Conservation (phyloP, 2,329 filamentous ascomycete genomes). For the Beauveria asiatica region DNA sequence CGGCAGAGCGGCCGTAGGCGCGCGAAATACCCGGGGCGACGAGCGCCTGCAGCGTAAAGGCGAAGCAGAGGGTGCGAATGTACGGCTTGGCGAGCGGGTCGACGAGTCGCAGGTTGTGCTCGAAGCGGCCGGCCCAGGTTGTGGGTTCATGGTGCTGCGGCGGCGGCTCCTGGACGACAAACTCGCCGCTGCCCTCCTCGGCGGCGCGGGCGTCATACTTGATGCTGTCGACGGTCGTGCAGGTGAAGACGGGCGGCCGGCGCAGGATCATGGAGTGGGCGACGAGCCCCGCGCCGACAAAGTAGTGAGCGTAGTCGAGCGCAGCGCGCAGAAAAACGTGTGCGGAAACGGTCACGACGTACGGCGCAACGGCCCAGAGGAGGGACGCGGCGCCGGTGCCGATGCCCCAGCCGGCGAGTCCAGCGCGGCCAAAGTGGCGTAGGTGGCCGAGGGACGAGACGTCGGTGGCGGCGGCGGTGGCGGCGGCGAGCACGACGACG, state of each 20-base stretch:
- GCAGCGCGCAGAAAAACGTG: conserved; percentile 20
- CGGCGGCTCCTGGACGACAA: conserved; percentile 4
- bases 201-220: conserved; percentile 8
- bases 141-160: neutral
- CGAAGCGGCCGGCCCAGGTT: neutral
- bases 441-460: conserved; percentile 24
- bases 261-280: conserved; percentile 23
- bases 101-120: conserved; percentile 13
- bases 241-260: conserved; percentile 14
- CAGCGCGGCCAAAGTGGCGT: conserved; percentile 22
- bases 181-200: conserved; percentile 11
- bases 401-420: conserved; percentile 27
- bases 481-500: conserved; percentile 22
- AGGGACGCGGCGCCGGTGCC: conserved; percentile 24
- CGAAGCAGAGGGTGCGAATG: conserved; percentile 20
- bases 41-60: conserved; percentile 18
- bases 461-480: conserved; percentile 22
- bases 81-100: conserved; percentile 16
- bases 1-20: conserved; percentile 17
- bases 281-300: conserved; percentile 20
- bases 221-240: conserved; percentile 16
- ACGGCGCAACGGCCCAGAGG: conserved; percentile 22
- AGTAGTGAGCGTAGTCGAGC: conserved; percentile 20
- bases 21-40: conserved; percentile 22
- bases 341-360: conserved; percentile 21